Percentiles rank a stretch among this genome's conserved stretches.
Conservation (phyloP, 2,329 filamentous ascomycete species). For the Diaporthe sp. region DNA sequence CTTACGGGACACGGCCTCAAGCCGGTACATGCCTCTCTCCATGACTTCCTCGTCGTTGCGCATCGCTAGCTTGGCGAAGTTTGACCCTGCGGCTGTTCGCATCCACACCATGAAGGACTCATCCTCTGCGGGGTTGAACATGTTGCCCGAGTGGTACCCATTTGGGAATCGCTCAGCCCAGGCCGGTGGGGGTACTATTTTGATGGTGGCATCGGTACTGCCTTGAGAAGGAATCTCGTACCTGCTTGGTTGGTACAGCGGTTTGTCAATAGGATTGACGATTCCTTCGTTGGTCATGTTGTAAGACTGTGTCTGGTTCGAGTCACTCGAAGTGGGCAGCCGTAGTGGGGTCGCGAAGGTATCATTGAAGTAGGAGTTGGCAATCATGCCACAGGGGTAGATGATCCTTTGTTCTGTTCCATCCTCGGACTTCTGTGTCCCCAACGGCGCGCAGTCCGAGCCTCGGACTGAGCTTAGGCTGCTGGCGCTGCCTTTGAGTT, state of each 20-base stretch:
- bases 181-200: neutral
- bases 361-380: neutral
- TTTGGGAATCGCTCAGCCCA: neutral
- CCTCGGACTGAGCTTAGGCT: neutral
- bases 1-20: neutral
- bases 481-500: neutral
- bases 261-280: neutral
- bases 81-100: neutral
- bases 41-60: neutral
- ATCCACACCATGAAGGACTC: constrained; percentile 6
- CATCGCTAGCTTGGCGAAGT: neutral
- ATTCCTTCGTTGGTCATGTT: neutral
- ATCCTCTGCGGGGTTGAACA: constrained; percentile 1
- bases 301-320: neutral
- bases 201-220: neutral
- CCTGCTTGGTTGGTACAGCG: neutral
- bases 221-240: neutral
- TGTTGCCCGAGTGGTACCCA: neutral
- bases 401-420: neutral
- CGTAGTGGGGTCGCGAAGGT: neutral
- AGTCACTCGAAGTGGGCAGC: neutral
- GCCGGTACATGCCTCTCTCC: neutral
- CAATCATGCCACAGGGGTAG: neutral
- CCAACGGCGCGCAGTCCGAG: neutral
- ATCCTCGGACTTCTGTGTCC: neutral